These are phyloP conservation scores for Pezicula carpinea DNA, from an alignment of 2,329 filamentous ascomycete genomes.

Conservation along the genomic window DNA sequence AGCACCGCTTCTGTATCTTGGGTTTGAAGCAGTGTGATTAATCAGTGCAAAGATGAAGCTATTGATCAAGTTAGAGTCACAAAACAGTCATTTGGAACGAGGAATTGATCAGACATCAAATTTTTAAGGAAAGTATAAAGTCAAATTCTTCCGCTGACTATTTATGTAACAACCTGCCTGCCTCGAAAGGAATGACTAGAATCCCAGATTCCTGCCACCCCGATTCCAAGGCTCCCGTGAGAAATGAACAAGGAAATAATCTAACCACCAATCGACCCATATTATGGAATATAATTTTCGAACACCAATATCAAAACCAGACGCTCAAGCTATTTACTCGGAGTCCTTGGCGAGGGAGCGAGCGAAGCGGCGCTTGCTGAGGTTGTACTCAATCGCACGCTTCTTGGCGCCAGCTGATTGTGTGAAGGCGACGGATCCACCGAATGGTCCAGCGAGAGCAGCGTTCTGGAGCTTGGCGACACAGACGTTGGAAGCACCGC, in stretches of 20 bases:
- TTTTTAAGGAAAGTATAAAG: slow-evolving; percentile 16
- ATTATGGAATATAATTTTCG: background rate
- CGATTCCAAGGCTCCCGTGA: slow-evolving; percentile 7
- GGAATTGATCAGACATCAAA: background rate
- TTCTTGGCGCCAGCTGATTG: slow-evolving; percentile 54
- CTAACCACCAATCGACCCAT: background rate
- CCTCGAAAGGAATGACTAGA: slow-evolving; percentile 11
- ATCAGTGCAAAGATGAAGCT: too few species aligned
- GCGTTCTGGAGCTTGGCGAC: slow-evolving; percentile 59
- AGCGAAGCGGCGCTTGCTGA: slow-evolving; percentile 31
- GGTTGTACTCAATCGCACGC: slow-evolving; percentile 53
- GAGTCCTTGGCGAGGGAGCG: slow-evolving; percentile 17
- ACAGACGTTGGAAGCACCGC: slow-evolving; percentile 58
- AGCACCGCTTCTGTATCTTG: too few species aligned
- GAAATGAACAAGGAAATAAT: slow-evolving; percentile 2
- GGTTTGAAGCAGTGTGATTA: too few species aligned
- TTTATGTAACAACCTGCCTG: slow-evolving; percentile 2
- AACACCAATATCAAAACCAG: background rate
- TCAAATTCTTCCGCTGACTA: slow-evolving; percentile 11
- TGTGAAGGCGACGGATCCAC: slow-evolving; percentile 62
- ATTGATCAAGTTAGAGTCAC: too few species aligned
- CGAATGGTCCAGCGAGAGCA: slow-evolving; percentile 60
- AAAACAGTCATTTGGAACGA: too few species aligned
- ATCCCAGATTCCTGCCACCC: slow-evolving; percentile 11
- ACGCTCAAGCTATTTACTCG: slow-evolving; percentile 11